Evolutionary conservation across 495 filamentous ascomycete genomes (phyloP).

Genomic region (Aspergillus baeticus): DNA sequence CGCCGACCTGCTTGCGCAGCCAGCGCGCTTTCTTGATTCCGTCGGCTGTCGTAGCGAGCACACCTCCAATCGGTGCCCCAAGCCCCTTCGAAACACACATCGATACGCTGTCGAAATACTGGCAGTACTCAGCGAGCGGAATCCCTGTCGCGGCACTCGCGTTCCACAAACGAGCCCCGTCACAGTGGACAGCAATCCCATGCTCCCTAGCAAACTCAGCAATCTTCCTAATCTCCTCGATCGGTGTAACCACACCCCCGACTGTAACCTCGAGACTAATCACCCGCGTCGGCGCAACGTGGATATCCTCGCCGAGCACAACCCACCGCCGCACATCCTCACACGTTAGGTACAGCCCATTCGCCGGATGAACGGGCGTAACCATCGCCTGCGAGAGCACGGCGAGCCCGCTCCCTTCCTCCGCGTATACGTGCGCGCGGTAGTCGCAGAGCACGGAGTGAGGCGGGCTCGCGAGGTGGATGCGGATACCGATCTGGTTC

Average conservation of each 20-base stretch:
- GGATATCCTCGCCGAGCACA: conserved; percentile 32
- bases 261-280: conserved; percentile 36
- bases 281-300: conserved; percentile 31
- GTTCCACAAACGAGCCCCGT: conserved; percentile 37
- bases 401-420: conserved; percentile 73
- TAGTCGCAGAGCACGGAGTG: conserved; percentile 69
- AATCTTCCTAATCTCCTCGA: conserved; percentile 31
- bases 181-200: conserved; percentile 33
- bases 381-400: conserved; percentile 59
- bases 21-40: conserved; percentile 24
- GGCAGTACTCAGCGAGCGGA: conserved; percentile 19
- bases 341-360: conserved; percentile 65
- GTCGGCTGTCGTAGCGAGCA: conserved; percentile 15
- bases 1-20: conserved; percentile 26
- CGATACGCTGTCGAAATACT: conserved; percentile 26
- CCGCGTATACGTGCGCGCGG: conserved; percentile 63
- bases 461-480: conserved; percentile 61
- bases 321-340: conserved; percentile 61
- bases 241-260: conserved; percentile 28
- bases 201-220: conserved; percentile 26
- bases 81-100: conserved; percentile 30
- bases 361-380: conserved; percentile 56
- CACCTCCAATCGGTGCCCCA: conserved; percentile 25
- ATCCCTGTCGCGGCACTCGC: conserved; percentile 22
- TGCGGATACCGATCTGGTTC: conserved; percentile 71